These are phyloP conservation scores for Exophiala calicioides DNA, from an alignment of 2,329 filamentous ascomycete genomes.

Conservation along the genomic window DNA sequence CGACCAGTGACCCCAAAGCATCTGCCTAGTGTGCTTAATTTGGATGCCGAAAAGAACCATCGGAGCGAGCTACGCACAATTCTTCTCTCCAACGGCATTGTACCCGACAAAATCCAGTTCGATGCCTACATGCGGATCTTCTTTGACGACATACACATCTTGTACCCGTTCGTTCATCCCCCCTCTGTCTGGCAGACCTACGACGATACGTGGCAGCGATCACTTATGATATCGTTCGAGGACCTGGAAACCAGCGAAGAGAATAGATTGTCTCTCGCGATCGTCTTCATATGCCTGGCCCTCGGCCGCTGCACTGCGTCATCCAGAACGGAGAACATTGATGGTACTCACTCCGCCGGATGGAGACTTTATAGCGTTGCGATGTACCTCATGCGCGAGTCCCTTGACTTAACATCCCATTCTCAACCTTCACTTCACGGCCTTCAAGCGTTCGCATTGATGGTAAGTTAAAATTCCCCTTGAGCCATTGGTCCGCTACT, in stretches of 20 bases:
- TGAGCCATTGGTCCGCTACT: too few species aligned
- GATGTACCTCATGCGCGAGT: slow-evolving; percentile 28
- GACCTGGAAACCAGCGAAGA: not conserved
- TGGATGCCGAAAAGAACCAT: not conserved
- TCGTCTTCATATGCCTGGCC: slow-evolving; percentile 29
- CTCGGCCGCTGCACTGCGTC: slow-evolving; percentile 32
- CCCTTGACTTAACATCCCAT: slow-evolving; percentile 9
- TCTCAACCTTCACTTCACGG: not conserved
- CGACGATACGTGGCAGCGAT: slow-evolving; percentile 17
- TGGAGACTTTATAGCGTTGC: slow-evolving; percentile 33
- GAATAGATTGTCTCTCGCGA: slow-evolving; percentile 23
- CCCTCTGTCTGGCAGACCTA: slow-evolving; percentile 25
- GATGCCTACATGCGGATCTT: slow-evolving; percentile 16
- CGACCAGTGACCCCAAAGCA: not conserved
- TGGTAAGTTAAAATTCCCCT: too few species aligned
- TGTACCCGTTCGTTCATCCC: slow-evolving; percentile 32
- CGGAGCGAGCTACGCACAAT: not conserved
- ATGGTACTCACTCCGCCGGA: slow-evolving; percentile 30
- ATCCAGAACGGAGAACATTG: slow-evolving; percentile 15
- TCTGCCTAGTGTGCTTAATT: not conserved
- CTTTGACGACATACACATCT: slow-evolving; percentile 30
- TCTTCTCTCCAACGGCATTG: not conserved
- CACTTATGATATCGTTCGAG: not conserved
- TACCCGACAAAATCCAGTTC: not conserved
- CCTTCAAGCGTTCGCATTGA: not conserved